Conservation (phyloP, 164 flowering plant genomes). For the Houttuynia cordata region DNA sequence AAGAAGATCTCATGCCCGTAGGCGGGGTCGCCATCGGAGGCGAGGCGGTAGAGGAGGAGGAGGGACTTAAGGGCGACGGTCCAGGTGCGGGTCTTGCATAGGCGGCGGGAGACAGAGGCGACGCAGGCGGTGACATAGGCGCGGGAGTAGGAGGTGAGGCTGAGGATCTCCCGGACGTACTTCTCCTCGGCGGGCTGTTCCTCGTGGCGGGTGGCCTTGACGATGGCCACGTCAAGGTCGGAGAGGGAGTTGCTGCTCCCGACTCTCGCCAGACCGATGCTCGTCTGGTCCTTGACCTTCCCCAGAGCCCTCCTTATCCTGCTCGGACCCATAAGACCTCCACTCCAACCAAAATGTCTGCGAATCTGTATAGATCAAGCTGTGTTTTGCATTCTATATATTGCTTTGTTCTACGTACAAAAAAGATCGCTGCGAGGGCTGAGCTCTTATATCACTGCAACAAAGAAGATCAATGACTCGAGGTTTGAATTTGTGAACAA, state of each 20-base stretch:
- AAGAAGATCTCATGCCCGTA: constrained; percentile 70
- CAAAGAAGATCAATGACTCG: too few species aligned
- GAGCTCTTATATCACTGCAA: too few species aligned
- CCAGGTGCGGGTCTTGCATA: constrained; percentile 76
- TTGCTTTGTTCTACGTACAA: too few species aligned
- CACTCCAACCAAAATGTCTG: too few species aligned
- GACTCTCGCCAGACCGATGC: constrained; percentile 41
- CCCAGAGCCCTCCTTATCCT: constrained; percentile 61
- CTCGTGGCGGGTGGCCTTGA: constrained; percentile 84
- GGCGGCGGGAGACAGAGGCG: constrained; percentile 40
- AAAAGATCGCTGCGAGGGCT: too few species aligned
- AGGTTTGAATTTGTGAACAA: too few species aligned
- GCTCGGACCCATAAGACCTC: constrained; percentile 20
- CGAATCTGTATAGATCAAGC: too few species aligned
- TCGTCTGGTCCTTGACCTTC: constrained; percentile 58
- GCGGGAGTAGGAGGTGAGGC: constrained; percentile 41
- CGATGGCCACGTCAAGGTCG: constrained; percentile 74
- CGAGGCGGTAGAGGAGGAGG: constrained; percentile 50
- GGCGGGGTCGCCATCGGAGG: constrained; percentile 58
- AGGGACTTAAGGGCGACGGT: constrained; percentile 71
- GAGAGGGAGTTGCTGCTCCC: constrained; percentile 43
- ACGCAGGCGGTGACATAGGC: constrained; percentile 51
- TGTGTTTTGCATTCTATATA: too few species aligned
- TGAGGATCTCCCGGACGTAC: constrained; percentile 41
- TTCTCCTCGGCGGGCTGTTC: constrained; percentile 68